Evolutionary conservation across 768 basidiomycete genomes (phyloP).

Genomic region (Termitomyces sp.): DNA sequence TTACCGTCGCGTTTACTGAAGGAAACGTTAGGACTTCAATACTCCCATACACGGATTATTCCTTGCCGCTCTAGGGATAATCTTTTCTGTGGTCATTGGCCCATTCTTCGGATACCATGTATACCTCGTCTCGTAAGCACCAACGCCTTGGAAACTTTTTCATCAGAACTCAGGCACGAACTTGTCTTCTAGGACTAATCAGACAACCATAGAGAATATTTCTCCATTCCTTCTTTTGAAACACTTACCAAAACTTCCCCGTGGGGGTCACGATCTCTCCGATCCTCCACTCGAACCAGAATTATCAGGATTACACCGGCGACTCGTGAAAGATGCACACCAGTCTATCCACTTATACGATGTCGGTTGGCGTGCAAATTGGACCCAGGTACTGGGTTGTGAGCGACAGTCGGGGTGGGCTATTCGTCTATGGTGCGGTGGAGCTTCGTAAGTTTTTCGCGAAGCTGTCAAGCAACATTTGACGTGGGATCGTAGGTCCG

Average conservation of each 20-base stretch:
- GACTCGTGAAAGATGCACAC: constrained; percentile 63
- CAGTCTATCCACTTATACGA: constrained; percentile 62
- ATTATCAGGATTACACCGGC: constrained; percentile 60
- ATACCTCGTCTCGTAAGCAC: constrained; percentile 68
- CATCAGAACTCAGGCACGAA: neutral
- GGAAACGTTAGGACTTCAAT: constrained; percentile 44
- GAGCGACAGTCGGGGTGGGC: constrained; percentile 48
- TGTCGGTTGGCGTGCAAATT: constrained; percentile 70
- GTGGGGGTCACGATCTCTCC: constrained; percentile 48
- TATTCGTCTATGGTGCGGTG: constrained; percentile 54
- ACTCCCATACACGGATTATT: constrained; percentile 72
- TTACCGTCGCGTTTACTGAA: neutral
- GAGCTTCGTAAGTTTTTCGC: constrained; percentile 49
- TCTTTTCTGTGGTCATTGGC: constrained; percentile 66
- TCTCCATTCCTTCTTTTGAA: constrained; percentile 74
- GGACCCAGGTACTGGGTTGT: constrained; percentile 67
- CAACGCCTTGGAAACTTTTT: constrained; percentile 4
- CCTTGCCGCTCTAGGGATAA: constrained; percentile 53
- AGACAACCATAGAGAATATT: constrained; percentile 79
- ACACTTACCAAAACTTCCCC: constrained; percentile 62
- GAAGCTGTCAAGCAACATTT: neutral
- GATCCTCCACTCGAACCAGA: constrained; percentile 73
- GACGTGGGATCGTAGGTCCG: constrained; percentile 35
- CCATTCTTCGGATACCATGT: constrained; percentile 75
- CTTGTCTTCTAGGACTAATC: constrained; percentile 59